phyloP scores from a whole-genome alignment of 305 asterid genomes.

The Fraxinus latifolia region DNA sequence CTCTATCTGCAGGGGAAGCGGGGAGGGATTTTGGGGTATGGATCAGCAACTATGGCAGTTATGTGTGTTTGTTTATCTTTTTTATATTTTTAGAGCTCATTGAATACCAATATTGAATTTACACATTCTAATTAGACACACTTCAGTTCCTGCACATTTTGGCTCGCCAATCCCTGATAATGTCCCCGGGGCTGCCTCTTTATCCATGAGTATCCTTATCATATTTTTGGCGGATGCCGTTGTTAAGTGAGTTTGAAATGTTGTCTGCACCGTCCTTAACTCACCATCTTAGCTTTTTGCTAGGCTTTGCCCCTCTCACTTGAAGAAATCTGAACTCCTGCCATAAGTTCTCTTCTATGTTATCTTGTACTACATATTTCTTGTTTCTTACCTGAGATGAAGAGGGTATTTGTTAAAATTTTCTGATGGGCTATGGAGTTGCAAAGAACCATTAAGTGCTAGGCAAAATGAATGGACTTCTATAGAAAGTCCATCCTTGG shows the following conservation, averaged over 20 bases:
- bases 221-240: background rate
- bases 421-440: background rate
- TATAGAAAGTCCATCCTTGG: background rate
- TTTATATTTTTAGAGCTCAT: background rate
- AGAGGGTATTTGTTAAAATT: background rate
- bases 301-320: background rate
- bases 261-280: background rate
- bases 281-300: background rate
- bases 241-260: background rate
- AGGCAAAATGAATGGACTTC: background rate
- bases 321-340: background rate
- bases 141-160: background rate
- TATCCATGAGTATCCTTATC: background rate
- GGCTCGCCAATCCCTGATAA: background rate
- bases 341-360: background rate
- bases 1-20: background rate
- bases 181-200: background rate
- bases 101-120: background rate
- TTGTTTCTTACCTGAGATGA: background rate
- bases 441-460: background rate
- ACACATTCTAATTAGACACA: background rate
- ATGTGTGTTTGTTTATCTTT: background rate
- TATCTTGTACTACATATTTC: background rate
- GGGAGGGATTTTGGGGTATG: background rate
- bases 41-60: background rate